Evolutionary conservation across 2,329 filamentous ascomycete species (phyloP), one percentile per base, ranked within the genome.

Genomic region (Didymella keratinophila): DNA sequence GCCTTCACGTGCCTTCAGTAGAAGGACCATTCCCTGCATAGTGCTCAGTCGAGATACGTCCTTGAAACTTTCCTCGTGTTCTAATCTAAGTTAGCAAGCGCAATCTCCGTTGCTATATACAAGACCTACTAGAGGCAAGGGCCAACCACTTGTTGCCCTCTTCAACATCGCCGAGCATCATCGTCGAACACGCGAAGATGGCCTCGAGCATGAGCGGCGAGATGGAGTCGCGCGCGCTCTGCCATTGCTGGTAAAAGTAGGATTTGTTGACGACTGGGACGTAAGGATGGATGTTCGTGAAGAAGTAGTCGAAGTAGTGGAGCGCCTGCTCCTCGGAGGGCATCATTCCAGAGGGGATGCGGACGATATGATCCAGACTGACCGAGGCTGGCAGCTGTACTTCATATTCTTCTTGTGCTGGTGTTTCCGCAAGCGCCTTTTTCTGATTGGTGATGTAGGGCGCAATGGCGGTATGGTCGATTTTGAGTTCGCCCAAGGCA

Each of bases 101-200:
- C 28, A 21, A n/a, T 2, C 14, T 14, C 42, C 12, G 5, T 21
- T 32, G 12, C 11, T 11, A 23, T 8, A 9, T 30, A 9, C 28
- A 39, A n/a, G 25, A 80, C 85, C 80, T 81, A 95, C 92, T 89
- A 27, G 91, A 90, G 57, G 93, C 93, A 62, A 98, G 83, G 28
- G 92, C 92, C 47, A 98, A 86, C 95, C 95, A 98, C 76, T 95
- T 93, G 65, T 93, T 90, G 11, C 92, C 93, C 76, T 95, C 88
- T 0, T 89, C 85, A 4, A 91, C 89, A 65, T 96, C 91, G 64
- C 95, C 92, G 1, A 93, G 88, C 61, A 97, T 83, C 36, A 92
- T 86, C 9, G 91, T 91, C 4, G 92, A 89, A 72, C 96, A 95
- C 12, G 94, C 92, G 76, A 98, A 96, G 18, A 98, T 87, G 7